Base-by-base conservation (phyloP, 306 rosid species). In the Bauhinia variegata region DNA sequence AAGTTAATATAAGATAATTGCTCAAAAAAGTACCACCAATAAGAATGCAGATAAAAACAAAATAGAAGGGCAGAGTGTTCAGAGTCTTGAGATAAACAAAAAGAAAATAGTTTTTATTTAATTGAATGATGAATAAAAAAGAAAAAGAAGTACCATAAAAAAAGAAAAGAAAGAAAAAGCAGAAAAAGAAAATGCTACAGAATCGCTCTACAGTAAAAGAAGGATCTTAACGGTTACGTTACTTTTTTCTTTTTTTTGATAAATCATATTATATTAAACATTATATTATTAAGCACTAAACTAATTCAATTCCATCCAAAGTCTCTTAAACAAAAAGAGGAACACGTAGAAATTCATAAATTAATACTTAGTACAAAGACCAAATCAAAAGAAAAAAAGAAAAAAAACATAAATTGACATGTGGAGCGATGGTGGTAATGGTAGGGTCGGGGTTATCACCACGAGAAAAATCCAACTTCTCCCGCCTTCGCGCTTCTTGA, bases 401-500 rank as follows among this genome's bases (percentile, higher is more conserved):
- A 19, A 14, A 0, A 8, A 39, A 3, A 17, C 36, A 65, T 16
- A 48, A 41, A 32, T 44, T 18, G 70, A 72, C 79, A 78, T 47
- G 82, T 67, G 79, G 57, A 60, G 83, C 64, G 73, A 43, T 49
- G 48, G 57, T 38, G 12, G 53, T 23, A 31, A 50, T 58, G 78
- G 86, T 75, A 72, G 89, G 89, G 89, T 54, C 86, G 36, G 76
- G 75, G 60, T 82, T 75, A 75, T 81, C 86, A 48, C 68, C 78
- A 75, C 80, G 79, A 82, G 82, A 84, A 64, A 80, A 74, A 36
- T 36, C 68, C 76, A 60, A 46, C 72, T 59, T 65, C 63, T 82
- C 83, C 77, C 87, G 83, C 84, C 77, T 78, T 81, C 84, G 65
- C 84, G 78, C 87, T 81, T 57, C 88, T 83, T 60, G 60, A 70